These are phyloP conservation scores for Mortierella claussenii DNA, from an alignment of 192 early-diverging fungal species.

Conservation along the genomic window DNA sequence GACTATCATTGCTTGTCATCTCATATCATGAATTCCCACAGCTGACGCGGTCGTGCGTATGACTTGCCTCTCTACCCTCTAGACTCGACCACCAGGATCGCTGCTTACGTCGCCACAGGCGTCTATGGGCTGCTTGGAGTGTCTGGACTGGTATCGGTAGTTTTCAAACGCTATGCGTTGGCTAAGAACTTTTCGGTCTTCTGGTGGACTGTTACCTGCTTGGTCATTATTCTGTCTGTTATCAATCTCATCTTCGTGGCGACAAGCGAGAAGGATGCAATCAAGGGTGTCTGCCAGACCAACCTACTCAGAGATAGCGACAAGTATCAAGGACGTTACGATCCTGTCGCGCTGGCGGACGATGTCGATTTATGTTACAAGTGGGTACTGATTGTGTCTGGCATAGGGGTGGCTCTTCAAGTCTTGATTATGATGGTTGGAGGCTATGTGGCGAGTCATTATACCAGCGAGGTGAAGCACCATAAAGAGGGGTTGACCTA, in stretches of 20 bases:
- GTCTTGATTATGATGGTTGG: slow-evolving; percentile 28
- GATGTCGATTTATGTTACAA: slow-evolving; percentile 24
- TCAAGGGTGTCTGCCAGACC: slow-evolving; percentile 9
- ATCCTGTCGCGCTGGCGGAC: neutral
- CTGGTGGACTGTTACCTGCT: slow-evolving; percentile 47
- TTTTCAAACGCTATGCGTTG: slow-evolving; percentile 44
- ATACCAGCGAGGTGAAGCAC: slow-evolving; percentile 42
- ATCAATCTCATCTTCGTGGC: slow-evolving; percentile 25
- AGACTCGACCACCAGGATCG: slow-evolving; percentile 19
- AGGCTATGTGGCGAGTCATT: slow-evolving; percentile 39
- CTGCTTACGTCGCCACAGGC: slow-evolving; percentile 15
- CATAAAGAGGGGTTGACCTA: slow-evolving; percentile 14
- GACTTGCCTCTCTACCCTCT: too few relatives aligned
- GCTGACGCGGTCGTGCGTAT: too few relatives aligned
- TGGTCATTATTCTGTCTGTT: slow-evolving; percentile 20
- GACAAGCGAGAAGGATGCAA: slow-evolving; percentile 18
- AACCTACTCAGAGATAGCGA: slow-evolving; percentile 9
- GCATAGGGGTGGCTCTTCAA: slow-evolving; percentile 6
- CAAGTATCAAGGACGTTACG: neutral
- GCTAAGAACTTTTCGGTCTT: slow-evolving; percentile 53
- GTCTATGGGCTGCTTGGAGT: slow-evolving; percentile 37
- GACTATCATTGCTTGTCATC: neutral
- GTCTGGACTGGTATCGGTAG: slow-evolving; percentile 20
- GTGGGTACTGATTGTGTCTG: slow-evolving; percentile 7
- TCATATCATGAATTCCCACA: neutral